phyloP scores from a whole-genome alignment of 2,329 filamentous ascomycete species.

The Stenocarpella maydis region DNA sequence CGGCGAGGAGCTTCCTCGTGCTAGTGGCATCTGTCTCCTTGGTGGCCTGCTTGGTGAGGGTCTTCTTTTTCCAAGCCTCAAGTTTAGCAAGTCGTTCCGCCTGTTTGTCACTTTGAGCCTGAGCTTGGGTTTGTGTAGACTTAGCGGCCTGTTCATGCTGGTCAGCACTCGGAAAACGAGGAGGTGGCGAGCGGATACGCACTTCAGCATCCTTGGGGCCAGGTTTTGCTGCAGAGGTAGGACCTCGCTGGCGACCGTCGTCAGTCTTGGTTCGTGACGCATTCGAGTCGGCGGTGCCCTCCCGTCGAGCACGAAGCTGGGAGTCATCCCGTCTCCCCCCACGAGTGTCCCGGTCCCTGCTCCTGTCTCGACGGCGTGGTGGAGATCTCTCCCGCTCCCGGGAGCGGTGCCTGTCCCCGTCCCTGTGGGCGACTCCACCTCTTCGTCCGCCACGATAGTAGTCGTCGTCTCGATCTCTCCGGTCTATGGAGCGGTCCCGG shows the following conservation, averaged over 20 bases:
- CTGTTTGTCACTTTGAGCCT: slow-evolving; percentile 78
- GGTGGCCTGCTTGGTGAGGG: slow-evolving; percentile 73
- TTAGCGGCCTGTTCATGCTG: slow-evolving; percentile 59
- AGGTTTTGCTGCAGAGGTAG: slow-evolving; percentile 57
- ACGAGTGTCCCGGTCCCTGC: slow-evolving; percentile 73
- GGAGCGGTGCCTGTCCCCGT: slow-evolving; percentile 74
- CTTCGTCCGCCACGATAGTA: slow-evolving; percentile 68
- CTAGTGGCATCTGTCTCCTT: slow-evolving; percentile 76
- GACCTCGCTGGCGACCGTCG: slow-evolving; percentile 64
- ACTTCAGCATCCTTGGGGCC: slow-evolving; percentile 65
- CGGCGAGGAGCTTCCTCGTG: slow-evolving; percentile 72
- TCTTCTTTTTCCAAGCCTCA: slow-evolving; percentile 92
- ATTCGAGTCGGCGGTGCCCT: slow-evolving; percentile 75
- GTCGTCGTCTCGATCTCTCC: slow-evolving; percentile 62
- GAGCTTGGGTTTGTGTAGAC: slow-evolving; percentile 57
- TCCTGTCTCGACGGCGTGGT: slow-evolving; percentile 65
- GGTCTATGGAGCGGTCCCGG: slow-evolving; percentile 74
- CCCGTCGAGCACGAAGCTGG: slow-evolving; percentile 68
- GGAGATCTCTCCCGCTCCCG: slow-evolving; percentile 68
- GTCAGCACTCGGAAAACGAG: slow-evolving; percentile 38
- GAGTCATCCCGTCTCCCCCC: slow-evolving; percentile 76
- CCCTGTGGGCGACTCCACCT: slow-evolving; percentile 59
- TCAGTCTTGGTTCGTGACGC: slow-evolving; percentile 70
- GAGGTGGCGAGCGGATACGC: slow-evolving; percentile 43
- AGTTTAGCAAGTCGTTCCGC: slow-evolving; percentile 82